These are phyloP conservation scores for Alternaria sp. DNA, from an alignment of 2,329 filamentous ascomycete species.

Conservation along the genomic window DNA sequence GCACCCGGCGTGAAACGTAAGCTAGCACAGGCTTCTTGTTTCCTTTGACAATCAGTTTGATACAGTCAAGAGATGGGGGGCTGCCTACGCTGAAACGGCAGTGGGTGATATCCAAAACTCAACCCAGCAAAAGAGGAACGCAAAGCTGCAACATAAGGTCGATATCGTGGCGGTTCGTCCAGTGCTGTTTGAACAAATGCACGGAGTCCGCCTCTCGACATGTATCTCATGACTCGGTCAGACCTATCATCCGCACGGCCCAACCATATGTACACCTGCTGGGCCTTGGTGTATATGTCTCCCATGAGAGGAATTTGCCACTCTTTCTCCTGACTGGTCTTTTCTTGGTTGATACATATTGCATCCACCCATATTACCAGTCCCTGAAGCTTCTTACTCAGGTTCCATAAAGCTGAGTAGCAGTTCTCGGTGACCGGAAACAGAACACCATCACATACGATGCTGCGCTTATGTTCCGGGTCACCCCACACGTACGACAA, in stretches of 20 bases:
- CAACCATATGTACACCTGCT: background rate
- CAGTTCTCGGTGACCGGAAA: background rate
- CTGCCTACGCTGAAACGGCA: background rate
- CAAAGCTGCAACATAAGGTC: background rate
- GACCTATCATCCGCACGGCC: background rate
- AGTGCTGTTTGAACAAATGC: background rate
- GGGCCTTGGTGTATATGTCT: background rate
- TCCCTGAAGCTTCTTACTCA: background rate
- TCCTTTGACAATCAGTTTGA: background rate
- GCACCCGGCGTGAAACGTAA: background rate
- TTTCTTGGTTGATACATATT: background rate
- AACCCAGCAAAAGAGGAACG: background rate
- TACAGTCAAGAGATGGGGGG: rapidly evolving
- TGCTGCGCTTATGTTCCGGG: background rate
- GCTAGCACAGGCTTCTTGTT: background rate
- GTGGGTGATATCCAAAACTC: background rate
- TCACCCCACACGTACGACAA: background rate
- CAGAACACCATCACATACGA: background rate
- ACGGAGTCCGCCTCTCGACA: background rate
- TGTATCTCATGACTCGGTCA: background rate
- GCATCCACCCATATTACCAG: background rate
- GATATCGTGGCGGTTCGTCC: background rate
- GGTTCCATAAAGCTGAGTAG: background rate
- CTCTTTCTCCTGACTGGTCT: too few species aligned
- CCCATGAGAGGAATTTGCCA: background rate